Percentiles rank a stretch among this genome's conserved stretches.
Conservation (phyloP, 164 flowering plant species). For the Malania oleifera region DNA sequence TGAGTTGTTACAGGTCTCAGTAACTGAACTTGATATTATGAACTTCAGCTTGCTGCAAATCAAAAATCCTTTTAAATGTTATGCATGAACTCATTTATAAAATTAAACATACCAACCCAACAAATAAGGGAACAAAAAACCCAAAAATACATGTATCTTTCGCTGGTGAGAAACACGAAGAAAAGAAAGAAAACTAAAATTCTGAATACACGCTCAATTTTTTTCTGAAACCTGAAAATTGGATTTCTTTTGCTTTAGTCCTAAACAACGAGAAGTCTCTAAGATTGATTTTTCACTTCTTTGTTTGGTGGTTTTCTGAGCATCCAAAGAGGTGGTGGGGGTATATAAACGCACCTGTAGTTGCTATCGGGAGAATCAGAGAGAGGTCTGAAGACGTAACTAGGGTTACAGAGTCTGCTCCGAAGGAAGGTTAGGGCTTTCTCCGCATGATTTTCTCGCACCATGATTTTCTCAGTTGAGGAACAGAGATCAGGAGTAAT, state of each 20-base stretch:
- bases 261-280: not conserved
- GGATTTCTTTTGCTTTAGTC: not conserved
- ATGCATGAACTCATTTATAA: not conserved
- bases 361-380: slow-evolving; percentile 57
- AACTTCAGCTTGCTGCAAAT: slow-evolving; percentile 76
- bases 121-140: not conserved
- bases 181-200: not conserved
- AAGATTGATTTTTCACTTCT: not conserved
- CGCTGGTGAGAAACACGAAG: not conserved
- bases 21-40: slow-evolving; percentile 68
- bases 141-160: not conserved
- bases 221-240: too few relatives aligned
- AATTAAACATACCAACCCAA: not conserved
- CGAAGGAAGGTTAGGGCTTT: slow-evolving; percentile 53
- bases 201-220: too few relatives aligned
- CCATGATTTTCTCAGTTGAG: slow-evolving; percentile 26
- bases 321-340: not conserved
- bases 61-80: not conserved
- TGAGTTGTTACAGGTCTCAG: slow-evolving; percentile 84
- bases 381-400: slow-evolving; percentile 39
- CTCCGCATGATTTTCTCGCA: slow-evolving; percentile 31
- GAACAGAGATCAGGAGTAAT: too few relatives aligned
- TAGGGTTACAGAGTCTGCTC: slow-evolving; percentile 52
- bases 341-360: slow-evolving; percentile 39
- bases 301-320: not conserved